Percentiles rank a stretch among this genome's conserved stretches.
Evolutionary conservation across 2,329 filamentous ascomycete genomes (phyloP).

Genomic region (Hirsutella thompsonii): DNA sequence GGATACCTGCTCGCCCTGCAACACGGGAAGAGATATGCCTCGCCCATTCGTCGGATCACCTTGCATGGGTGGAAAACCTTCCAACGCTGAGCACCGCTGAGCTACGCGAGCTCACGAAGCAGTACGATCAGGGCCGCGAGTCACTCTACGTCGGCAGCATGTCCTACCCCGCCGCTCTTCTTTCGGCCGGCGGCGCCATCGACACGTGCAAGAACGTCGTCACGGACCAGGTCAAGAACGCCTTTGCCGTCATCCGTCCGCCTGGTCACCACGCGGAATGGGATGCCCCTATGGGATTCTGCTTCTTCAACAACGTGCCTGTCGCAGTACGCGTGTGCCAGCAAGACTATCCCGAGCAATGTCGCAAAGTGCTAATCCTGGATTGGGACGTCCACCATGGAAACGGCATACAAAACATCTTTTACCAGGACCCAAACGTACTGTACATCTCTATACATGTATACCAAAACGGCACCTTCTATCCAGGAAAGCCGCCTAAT

Average conservation of each 20-base stretch:
- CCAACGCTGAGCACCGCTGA: conserved; percentile 44
- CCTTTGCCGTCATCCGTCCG: conserved; percentile 87
- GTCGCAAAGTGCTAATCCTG: conserved; percentile 81
- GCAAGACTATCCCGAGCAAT: conserved; percentile 61
- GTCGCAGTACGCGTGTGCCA: conserved; percentile 86
- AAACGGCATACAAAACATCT: conserved; percentile 92
- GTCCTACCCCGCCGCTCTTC: conserved; percentile 66
- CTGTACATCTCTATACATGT: conserved; percentile 94
- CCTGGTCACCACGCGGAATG: conserved; percentile 92
- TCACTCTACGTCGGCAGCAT: conserved; percentile 76
- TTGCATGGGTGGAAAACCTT: conserved; percentile 57
- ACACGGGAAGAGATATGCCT: conserved; percentile 67
- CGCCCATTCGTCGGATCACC: conserved; percentile 69
- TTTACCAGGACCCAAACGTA: conserved; percentile 88
- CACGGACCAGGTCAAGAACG: conserved; percentile 74
- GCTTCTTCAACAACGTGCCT: conserved; percentile 94
- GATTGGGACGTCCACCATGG: conserved; percentile 81
- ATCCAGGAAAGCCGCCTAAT: conserved; percentile 56
- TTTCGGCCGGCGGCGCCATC: conserved; percentile 87
- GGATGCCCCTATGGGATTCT: conserved; percentile 81
- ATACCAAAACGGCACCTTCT: conserved; percentile 72
- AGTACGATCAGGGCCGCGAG: conserved; percentile 51
- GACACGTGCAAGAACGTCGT: conserved; percentile 93
- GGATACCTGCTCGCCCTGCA: conserved; percentile 69
- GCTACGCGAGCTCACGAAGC: conserved; percentile 52